Percentiles rank a stretch among this genome's conserved stretches.
Conservation (phyloP, 2,329 filamentous ascomycete genomes). For the Cryphonectria radicalis region DNA sequence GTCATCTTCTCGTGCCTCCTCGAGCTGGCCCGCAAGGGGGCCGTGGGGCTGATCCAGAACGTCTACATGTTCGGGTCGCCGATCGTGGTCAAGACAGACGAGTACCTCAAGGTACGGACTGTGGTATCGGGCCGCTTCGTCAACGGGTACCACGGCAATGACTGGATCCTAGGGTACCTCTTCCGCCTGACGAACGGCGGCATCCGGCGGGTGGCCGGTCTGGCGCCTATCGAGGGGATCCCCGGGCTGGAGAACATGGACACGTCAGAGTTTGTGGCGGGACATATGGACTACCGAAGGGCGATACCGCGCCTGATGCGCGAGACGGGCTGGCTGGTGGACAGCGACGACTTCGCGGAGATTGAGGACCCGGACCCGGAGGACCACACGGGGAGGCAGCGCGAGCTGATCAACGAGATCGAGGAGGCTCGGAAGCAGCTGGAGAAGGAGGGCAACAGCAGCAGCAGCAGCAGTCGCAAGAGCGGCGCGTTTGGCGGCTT, state of each 20-base stretch:
- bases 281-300: constrained; percentile 95
- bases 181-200: constrained; percentile 94
- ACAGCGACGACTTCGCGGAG: constrained; percentile 92
- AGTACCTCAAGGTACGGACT: constrained; percentile 79
- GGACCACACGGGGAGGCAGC: constrained; percentile 83
- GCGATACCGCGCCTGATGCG: constrained; percentile 88
- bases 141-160: constrained; percentile 91
- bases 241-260: constrained; percentile 87
- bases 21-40: constrained; percentile 83
- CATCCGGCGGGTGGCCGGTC: constrained; percentile 84
- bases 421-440: constrained; percentile 89
- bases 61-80: constrained; percentile 95
- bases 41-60: constrained; percentile 87
- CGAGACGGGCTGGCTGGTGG: constrained; percentile 87
- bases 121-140: constrained; percentile 91
- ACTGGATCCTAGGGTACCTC: constrained; percentile 96
- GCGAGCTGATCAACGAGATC: constrained; percentile 94
- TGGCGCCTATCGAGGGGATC: constrained; percentile 76
- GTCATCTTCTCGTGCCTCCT: constrained; percentile 91
- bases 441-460: constrained; percentile 72
- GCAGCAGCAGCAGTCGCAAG: constrained; percentile 32
- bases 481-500: constrained; percentile 65
- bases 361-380: constrained; percentile 98
- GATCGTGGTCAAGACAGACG: constrained; percentile 87
- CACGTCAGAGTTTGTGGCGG: constrained; percentile 81